Evolutionary conservation across 2,329 filamentous ascomycete species (phyloP).

Genomic region (Pseudogymnoascus sp.): DNA sequence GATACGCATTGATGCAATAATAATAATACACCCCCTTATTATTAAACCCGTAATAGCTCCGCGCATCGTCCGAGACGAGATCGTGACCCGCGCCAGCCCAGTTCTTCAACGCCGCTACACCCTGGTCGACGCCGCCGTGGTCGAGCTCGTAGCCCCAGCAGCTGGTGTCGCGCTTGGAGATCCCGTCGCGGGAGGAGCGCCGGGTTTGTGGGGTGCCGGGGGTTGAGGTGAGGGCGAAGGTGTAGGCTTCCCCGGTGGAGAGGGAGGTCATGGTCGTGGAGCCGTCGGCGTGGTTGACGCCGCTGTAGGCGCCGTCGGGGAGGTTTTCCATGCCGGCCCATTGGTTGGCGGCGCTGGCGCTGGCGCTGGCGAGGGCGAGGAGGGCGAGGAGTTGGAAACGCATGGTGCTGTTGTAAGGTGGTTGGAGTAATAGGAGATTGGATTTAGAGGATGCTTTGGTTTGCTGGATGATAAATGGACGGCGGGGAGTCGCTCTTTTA

Average conservation of each 20-base stretch:
- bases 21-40: neutral
- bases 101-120: neutral
- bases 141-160: neutral
- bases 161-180: neutral
- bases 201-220: too few species aligned
- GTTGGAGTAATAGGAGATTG: neutral
- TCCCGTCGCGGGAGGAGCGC: too few species aligned
- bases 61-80: neutral
- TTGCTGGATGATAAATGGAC: neutral
- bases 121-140: neutral
- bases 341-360: neutral
- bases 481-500: neutral
- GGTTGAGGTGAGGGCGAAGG: too few species aligned
- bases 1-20: neutral
- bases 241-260: too few species aligned
- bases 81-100: neutral
- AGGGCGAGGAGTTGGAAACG: neutral
- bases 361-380: neutral
- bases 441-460: neutral
- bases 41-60: neutral
- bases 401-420: neutral
- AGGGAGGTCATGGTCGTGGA: neutral
- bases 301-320: neutral
- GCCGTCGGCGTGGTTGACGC: neutral
- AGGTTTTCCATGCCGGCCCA: neutral